Percentiles rank a stretch among this genome's conserved stretches.
Conservation (phyloP, 371 early-diverging fungal genomes). For the Chytridiales sp. region DNA sequence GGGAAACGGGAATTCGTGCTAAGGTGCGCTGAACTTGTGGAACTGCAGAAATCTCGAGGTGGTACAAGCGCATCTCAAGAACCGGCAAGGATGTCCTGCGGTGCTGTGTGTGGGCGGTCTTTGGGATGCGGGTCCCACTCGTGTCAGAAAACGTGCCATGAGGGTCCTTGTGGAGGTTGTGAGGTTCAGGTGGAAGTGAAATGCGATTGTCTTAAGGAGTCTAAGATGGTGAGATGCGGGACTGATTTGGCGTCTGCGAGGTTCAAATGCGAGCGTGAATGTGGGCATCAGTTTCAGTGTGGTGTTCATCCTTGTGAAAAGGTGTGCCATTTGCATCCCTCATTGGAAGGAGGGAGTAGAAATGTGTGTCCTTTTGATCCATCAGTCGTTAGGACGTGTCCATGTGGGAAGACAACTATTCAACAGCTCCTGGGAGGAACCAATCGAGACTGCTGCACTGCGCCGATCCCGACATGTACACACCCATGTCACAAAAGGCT, state of each 20-base stretch:
- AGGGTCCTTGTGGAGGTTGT: conserved; percentile 36
- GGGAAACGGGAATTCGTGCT: conserved; percentile 64
- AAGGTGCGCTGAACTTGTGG: conserved; percentile 66
- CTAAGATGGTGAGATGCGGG: conserved; percentile 31
- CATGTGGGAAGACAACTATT: conserved; percentile 71
- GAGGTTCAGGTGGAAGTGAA: conserved; percentile 10
- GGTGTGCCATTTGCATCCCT: conserved; percentile 73
- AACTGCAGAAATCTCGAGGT: conserved; percentile 7
- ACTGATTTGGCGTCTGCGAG: background rate
- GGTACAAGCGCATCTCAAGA: background rate
- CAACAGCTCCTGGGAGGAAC: conserved; percentile 34
- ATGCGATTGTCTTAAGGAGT: conserved; percentile 39
- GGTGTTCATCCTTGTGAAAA: conserved; percentile 74
- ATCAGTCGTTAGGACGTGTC: conserved; percentile 62
- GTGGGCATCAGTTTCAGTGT: conserved; percentile 55
- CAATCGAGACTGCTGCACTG: conserved; percentile 61
- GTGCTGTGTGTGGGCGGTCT: conserved; percentile 27
- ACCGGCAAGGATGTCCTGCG: conserved; percentile 4
- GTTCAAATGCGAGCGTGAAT: conserved; percentile 29
- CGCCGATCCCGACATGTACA: conserved; percentile 77
- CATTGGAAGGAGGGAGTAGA: conserved; percentile 43
- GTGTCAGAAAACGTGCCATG: conserved; percentile 38
- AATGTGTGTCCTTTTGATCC: conserved; percentile 75
- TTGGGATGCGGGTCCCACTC: conserved; percentile 38
- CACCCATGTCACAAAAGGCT: conserved; percentile 60